Conservation (phyloP, 306 rosid genomes). For the Quercus berberidifolia region DNA sequence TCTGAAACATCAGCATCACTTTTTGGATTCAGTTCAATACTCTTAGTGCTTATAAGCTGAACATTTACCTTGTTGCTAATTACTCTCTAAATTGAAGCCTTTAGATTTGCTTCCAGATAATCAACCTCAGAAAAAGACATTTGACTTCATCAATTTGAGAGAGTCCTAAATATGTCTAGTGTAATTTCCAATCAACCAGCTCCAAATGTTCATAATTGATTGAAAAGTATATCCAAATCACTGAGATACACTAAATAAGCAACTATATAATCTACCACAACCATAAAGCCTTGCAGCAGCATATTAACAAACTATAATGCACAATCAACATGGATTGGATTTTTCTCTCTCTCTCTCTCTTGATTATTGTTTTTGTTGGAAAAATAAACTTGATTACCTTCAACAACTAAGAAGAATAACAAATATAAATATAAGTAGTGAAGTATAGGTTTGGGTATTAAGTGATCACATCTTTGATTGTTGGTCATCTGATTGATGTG, state of each 20-base stretch:
- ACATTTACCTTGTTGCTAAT: background rate
- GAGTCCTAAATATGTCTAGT: background rate
- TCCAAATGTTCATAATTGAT: background rate
- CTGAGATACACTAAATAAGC: too few species aligned
- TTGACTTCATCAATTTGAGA: background rate
- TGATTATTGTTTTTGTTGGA: too few species aligned
- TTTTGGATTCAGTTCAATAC: background rate
- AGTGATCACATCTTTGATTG: background rate
- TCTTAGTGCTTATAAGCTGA: background rate
- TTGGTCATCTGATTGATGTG: background rate
- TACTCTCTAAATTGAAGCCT: background rate
- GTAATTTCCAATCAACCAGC: background rate
- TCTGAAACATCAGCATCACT: background rate
- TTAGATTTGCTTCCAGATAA: background rate
- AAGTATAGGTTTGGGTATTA: background rate
- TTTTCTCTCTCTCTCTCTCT: too few species aligned
- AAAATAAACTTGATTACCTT: too few species aligned
- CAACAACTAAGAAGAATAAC: too few species aligned
- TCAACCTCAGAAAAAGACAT: background rate
- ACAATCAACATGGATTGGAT: too few species aligned
- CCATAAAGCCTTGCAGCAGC: too few species aligned
- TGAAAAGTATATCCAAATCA: background rate
- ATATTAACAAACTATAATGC: too few species aligned
- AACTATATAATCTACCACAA: too few species aligned
- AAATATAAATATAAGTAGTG: background rate